A percentile compares a stretch with the other conserved stretches of the same genome.
Evolutionary conservation across 352 stramenopile species (phyloP).

Genomic region (Nothophytophthora sp.): DNA sequence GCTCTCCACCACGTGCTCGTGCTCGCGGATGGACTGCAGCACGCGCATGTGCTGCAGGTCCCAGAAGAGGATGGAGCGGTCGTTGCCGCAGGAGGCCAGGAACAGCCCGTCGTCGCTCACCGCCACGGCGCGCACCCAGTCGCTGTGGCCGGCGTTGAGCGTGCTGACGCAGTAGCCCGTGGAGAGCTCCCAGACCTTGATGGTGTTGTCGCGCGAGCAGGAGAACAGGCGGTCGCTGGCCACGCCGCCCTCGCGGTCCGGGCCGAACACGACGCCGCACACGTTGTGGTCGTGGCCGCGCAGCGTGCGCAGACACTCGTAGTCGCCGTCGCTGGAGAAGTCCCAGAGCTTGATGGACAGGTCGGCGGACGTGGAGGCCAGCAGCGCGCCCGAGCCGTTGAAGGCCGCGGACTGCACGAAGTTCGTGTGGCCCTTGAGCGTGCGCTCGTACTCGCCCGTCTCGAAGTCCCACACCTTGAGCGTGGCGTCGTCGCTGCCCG

Average conservation of each 20-base stretch:
- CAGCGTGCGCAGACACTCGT: conserved; percentile 95
- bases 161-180: conserved; percentile 97
- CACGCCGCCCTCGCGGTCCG: conserved; percentile 37
- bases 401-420: conserved; percentile 94
- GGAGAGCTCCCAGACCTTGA: conserved; percentile 98
- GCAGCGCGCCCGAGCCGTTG: conserved; percentile 69
- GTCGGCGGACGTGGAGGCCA: conserved; percentile 92
- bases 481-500: conserved; percentile 88
- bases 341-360: conserved; percentile 98
- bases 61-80: conserved; percentile 96
- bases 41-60: conserved; percentile 83
- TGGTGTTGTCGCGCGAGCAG: conserved; percentile 95
- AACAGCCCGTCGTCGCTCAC: conserved; percentile 96
- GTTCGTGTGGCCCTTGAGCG: conserved; percentile 98
- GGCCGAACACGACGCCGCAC: conserved; percentile 92
- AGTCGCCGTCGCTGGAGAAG: conserved; percentile 89
- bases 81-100: conserved; percentile 95
- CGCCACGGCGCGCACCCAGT: conserved; percentile 97
- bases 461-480: conserved; percentile 94
- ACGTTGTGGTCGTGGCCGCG: conserved; percentile 98
- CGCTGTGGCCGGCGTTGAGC: conserved; percentile 90
- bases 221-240: conserved; percentile 90
- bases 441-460: conserved; percentile 92
- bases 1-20: conserved; percentile 97
- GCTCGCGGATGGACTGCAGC: conserved; percentile 90